Base-by-base conservation (phyloP, 192 early-diverging fungal species). In the Backusella tuberculispora region DNA sequence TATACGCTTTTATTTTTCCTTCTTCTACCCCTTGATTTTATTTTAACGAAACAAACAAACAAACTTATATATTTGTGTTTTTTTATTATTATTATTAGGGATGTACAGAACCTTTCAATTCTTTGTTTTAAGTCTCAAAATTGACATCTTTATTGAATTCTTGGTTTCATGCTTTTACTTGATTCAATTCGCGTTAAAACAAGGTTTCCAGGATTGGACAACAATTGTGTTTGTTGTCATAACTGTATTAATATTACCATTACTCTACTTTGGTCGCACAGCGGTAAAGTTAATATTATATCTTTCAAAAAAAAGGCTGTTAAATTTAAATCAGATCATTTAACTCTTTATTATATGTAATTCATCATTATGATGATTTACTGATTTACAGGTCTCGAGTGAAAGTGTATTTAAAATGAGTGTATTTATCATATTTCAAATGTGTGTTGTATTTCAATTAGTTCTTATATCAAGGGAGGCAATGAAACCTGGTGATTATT, bases 141-240 rank as follows among this genome's bases (percentile, higher is more conserved):
- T 83, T 46, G 65, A 83, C 48, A 83, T 83, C 68, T 83, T 83
- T 63, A 77, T 78, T 1, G 77, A 83, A 46, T 83, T 83, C 26
- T 26, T 83, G 13, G 81, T 83, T 29, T 83, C 81, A 6, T 45
- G 24, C 13, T 83, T 83, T 63, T 83, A 75, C 70, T 53, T 79
- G 14, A 53, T 76, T 2, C 78, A 78, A 73, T 75, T 73, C 40
- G 71, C 64, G 6, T 46, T 72, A 10, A 73, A 73, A n/a, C 19
- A 72, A 40, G 47, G 65, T 8, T 71, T 66, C 38, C 42, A 40
- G 2, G 13, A 50, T 5, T 79, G 81, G 81, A 66, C 66, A 7
- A 65, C 74, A 14, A 44, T 24, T 6, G 66, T 83, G 17, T 74
- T 76, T 45, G 21, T 79, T 2, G 48, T 71, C 10, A 69, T 79